Conservation (phyloP, 2,329 filamentous ascomycete genomes). For the Diaporthe citrichinensis region DNA sequence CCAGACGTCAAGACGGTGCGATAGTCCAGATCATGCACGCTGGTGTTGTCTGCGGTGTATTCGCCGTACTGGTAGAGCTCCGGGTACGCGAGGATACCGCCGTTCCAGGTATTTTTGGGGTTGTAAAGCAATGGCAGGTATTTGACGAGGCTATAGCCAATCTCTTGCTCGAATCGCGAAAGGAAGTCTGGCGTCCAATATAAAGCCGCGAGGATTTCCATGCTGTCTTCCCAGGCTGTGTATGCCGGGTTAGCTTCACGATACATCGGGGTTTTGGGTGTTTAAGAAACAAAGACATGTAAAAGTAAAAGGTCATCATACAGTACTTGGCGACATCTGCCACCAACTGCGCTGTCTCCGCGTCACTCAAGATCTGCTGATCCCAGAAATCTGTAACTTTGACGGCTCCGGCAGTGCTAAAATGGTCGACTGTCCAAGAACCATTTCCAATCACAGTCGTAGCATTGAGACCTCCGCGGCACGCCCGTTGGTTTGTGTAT, state of each 20-base stretch:
- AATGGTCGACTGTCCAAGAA: conserved; percentile 51
- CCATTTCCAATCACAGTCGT: conserved; percentile 42
- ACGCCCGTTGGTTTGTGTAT: conserved; percentile 23
- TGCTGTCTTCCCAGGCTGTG: conserved; percentile 52
- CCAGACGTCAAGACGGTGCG: conserved; percentile 3
- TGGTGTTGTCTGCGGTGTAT: conserved; percentile 21
- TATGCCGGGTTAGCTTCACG: neutral
- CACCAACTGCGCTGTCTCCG: conserved; percentile 8
- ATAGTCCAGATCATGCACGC: conserved; percentile 20
- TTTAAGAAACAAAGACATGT: no score
- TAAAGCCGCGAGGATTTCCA: conserved; percentile 51
- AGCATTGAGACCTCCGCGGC: conserved; percentile 29
- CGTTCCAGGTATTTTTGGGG: conserved; percentile 13
- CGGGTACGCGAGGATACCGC: conserved; percentile 1
- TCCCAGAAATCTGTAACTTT: conserved; percentile 55
- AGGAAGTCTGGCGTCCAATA: conserved; percentile 55
- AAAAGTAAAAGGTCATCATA: neutral
- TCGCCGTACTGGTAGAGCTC: conserved; percentile 31
- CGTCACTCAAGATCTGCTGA: conserved; percentile 42
- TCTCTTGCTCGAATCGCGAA: conserved; percentile 47
- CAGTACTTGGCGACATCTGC: conserved; percentile 24
- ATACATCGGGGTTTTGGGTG: neutral
- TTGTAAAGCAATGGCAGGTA: conserved; percentile 51
- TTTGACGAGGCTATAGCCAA: conserved; percentile 52
- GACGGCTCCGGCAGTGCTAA: conserved; percentile 53